Evolutionary conservation across 73 alveolate species (phyloP).

Genomic region (Breviolum minutum): DNA sequence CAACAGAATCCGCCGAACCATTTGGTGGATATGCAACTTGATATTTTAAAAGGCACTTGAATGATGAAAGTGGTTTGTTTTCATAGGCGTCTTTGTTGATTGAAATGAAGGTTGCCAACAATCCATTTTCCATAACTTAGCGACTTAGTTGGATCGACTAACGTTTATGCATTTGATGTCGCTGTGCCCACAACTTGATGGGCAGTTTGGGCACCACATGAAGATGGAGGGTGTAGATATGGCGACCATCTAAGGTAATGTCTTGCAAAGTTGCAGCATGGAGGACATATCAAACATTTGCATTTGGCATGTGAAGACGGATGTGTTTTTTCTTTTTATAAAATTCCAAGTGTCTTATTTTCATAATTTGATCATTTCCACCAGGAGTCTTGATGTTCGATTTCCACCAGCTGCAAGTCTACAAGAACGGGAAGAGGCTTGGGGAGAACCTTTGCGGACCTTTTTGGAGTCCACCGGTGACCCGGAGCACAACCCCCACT

Average conservation of each 20-base stretch:
- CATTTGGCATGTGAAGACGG: background rate
- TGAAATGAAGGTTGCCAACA: background rate
- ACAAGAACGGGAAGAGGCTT: slow-evolving; percentile 46
- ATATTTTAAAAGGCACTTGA: background rate
- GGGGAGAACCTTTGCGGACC: too few relatives aligned
- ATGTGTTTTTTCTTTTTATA: background rate
- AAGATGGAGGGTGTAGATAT: too few relatives aligned
- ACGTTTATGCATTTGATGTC: background rate
- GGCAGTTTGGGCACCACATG: too few relatives aligned
- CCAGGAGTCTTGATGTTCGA: slow-evolving; percentile 41
- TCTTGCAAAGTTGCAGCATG: slow-evolving; percentile 79
- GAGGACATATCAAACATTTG: background rate
- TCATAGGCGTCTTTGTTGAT: background rate
- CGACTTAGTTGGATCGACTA: background rate
- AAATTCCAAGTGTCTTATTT: too few relatives aligned
- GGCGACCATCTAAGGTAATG: slow-evolving; percentile 14
- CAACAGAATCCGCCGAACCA: slow-evolving; percentile 69
- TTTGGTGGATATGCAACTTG: slow-evolving; percentile 56
- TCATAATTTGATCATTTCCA: background rate
- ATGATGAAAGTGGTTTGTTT: background rate
- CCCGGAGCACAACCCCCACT: background rate
- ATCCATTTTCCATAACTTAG: background rate
- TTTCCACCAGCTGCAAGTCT: slow-evolving; percentile 77
- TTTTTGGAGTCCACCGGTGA: too few relatives aligned
- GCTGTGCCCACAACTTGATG: background rate